phyloP scores from a whole-genome alignment of 495 filamentous ascomycete species.

The Talaromyces trachyspermus region DNA sequence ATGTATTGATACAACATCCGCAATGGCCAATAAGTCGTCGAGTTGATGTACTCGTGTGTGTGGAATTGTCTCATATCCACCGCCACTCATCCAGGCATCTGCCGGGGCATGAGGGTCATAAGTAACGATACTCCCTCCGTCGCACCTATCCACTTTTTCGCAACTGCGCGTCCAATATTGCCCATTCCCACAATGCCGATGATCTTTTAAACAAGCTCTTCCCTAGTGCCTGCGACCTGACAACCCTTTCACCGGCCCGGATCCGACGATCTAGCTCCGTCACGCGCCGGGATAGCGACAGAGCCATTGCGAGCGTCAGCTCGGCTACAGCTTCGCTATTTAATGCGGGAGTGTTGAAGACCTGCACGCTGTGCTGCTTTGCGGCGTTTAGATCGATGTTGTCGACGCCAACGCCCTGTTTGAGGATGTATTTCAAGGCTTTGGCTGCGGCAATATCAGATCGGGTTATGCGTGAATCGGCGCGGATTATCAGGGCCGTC shows the following conservation, averaged over 20 bases:
- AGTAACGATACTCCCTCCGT: neutral
- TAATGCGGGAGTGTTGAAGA: neutral
- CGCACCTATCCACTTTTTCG: slow-evolving; percentile 4
- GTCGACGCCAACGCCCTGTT: neutral
- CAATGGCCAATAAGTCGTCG: neutral
- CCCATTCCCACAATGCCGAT: slow-evolving; percentile 6
- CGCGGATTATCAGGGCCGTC: neutral
- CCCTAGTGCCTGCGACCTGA: neutral
- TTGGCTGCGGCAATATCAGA: neutral
- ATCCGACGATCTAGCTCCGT: neutral
- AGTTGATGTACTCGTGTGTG: neutral
- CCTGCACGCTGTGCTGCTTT: neutral
- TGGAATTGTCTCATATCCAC: too few species aligned
- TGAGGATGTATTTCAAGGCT: neutral
- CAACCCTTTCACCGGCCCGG: neutral
- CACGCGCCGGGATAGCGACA: neutral
- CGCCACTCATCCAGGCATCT: neutral
- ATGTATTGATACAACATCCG: neutral
- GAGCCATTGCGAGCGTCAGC: neutral
- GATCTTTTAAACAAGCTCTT: neutral
- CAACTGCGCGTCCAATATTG: slow-evolving; percentile 1
- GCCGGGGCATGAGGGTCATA: neutral
- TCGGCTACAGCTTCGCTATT: slow-evolving; percentile 2
- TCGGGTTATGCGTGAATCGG: neutral
- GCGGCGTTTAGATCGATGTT: neutral